A percentile compares a stretch with the other conserved stretches of the same genome.
These are phyloP conservation scores for Jamesozyma jinghongensis DNA, from an alignment of 805 yeast genomes.

Conservation along the genomic window DNA sequence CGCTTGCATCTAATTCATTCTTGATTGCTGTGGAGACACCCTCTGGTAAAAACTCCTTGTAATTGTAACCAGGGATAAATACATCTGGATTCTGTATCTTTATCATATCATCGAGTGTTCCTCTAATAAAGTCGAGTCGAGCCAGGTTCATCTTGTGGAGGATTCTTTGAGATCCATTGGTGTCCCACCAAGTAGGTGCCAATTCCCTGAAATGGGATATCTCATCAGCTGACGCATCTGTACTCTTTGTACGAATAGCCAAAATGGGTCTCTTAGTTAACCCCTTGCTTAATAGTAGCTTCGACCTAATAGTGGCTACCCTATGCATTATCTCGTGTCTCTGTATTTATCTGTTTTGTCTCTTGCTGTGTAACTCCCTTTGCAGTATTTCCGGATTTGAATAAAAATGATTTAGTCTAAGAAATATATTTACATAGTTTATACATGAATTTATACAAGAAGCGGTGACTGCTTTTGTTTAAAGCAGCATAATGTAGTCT, in stretches of 20 bases:
- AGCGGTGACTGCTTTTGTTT: too few species aligned
- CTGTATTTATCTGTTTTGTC: too few species aligned
- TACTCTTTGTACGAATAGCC: constrained; percentile 1
- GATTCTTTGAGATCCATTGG: constrained; percentile 84
- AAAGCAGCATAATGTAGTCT: neutral
- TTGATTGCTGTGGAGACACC: constrained; percentile 45
- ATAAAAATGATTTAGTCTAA: too few species aligned
- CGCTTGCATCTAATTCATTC: constrained; percentile 39
- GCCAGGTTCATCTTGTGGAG: constrained; percentile 89
- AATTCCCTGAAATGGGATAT: constrained; percentile 72
- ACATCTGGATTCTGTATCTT: constrained; percentile 32
- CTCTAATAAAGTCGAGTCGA: constrained; percentile 77
- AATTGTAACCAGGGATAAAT: constrained; percentile 71
- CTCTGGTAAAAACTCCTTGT: constrained; percentile 51
- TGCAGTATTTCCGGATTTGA: too few species aligned
- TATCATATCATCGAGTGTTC: constrained; percentile 36
- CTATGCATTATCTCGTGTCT: too few species aligned
- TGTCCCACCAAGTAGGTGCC: constrained; percentile 99
- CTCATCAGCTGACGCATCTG: constrained; percentile 41
- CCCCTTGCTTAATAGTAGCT: too few species aligned
- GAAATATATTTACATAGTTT: too few species aligned
- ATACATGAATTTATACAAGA: too few species aligned
- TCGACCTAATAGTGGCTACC: too few species aligned
- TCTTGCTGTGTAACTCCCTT: too few species aligned
- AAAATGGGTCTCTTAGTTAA: too few species aligned